A percentile compares a stretch with the other conserved stretches of the same genome.
Conservation (phyloP, 1,284 basidiomycete species). For the Marasmius oreades region DNA sequence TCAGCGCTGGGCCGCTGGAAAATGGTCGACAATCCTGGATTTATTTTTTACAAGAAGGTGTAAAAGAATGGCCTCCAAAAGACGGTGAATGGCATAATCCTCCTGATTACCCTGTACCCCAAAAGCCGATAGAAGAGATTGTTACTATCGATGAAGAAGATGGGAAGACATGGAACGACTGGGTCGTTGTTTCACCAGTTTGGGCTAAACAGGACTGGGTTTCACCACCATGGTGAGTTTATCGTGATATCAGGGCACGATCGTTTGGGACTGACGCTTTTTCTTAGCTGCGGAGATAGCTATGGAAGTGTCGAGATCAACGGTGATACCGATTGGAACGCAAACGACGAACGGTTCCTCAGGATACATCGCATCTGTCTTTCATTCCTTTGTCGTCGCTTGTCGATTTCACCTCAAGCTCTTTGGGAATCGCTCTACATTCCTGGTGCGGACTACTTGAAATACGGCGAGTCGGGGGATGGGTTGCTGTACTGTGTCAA, state of each 20-base stretch:
- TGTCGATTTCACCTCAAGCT: slow-evolving; percentile 4
- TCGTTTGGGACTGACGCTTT: neutral
- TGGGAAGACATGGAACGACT: slow-evolving; percentile 13
- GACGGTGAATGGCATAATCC: slow-evolving; percentile 15
- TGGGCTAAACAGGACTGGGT: slow-evolving; percentile 10
- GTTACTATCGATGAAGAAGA: slow-evolving; percentile 11
- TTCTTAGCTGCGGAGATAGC: slow-evolving; percentile 4
- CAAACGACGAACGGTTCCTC: neutral
- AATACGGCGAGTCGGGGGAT: slow-evolving; percentile 1
- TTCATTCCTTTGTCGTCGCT: slow-evolving; percentile 12
- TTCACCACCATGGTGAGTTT: slow-evolving; percentile 12
- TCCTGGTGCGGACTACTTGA: slow-evolving; percentile 10
- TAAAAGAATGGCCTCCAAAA: slow-evolving; percentile 10
- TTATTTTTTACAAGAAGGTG: neutral
- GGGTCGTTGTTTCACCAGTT: slow-evolving; percentile 12
- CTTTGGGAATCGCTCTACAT: slow-evolving; percentile 14
- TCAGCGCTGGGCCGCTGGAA: slow-evolving; percentile 13
- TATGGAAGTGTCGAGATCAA: slow-evolving; percentile 11
- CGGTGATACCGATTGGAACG: slow-evolving; percentile 10
- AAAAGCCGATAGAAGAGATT: slow-evolving; percentile 14
- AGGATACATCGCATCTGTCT: slow-evolving; percentile 13
- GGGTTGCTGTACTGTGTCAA: slow-evolving; percentile 12
- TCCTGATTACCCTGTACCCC: slow-evolving; percentile 13
- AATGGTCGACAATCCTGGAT: slow-evolving; percentile 11
- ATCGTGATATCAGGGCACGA: neutral